Base-by-base conservation (phyloP, 1,284 basidiomycete species). In the Trichosporon ovoides region DNA sequence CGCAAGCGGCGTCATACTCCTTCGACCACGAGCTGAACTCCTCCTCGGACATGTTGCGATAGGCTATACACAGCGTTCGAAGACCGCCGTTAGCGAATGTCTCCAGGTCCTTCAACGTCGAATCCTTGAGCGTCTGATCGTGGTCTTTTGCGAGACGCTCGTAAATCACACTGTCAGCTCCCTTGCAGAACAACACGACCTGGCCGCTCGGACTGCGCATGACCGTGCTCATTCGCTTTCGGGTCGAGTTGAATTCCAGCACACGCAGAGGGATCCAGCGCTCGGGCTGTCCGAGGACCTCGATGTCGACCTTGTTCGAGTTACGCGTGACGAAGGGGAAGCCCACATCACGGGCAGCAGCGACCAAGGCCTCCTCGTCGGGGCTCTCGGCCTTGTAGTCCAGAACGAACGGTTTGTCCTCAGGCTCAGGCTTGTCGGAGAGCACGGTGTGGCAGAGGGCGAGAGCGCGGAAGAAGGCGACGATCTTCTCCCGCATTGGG, bases 121-220 rank as follows among this genome's bases (percentile, higher is more conserved):
- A 78, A 56, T 85, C 84, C 80, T 91, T 91, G 61, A 96, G 71
- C 54, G 69, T 80, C 13, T 81, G 80, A 67, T 95, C 87, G 68
- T 91, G 90, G 65, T 89, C 83, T 31, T 80, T 76, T 18, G 83
- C 82, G 2, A 98, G 81, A 12, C 94, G 85, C 67, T 87, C 85
- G 72, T 94, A 95, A 68, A 98, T 89, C 68, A 98, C 91, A 66
- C 86, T 90, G 76, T 98, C 94, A 10, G 94, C 94, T n/a, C 94
- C 94, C 77, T 97, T 98, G 81, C 88, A 91, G 73, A 94, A 94
- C 65, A 97, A 78, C 16, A 92, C 79, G 60, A 97, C 80, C 67
- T 82, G 81, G 18, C 91, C 89, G 59, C 92, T 87, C 0, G 92
- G 88, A 58, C 84, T 83, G 43, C 92, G 87, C 40, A 92, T 85